Conservation (phyloP, 768 basidiomycete species). For the Pulveroboletus sp. region DNA sequence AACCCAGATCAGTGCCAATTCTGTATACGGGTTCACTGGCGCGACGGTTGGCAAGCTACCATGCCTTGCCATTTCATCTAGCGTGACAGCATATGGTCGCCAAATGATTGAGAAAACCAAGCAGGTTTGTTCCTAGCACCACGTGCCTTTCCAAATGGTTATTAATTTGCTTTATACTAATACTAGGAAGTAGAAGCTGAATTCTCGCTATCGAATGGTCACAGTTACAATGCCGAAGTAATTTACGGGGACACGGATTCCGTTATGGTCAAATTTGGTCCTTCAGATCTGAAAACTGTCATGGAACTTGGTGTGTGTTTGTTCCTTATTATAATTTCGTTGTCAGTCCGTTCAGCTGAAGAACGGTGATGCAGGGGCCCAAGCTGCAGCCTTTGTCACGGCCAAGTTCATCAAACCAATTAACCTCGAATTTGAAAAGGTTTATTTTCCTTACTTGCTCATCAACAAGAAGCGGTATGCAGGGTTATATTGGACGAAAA, state of each 20-base stretch:
- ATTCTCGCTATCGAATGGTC: constrained; percentile 83
- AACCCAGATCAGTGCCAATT: constrained; percentile 93
- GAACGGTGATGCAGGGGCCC: constrained; percentile 56
- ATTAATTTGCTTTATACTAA: neutral
- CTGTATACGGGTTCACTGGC: constrained; percentile 98
- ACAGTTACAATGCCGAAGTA: constrained; percentile 84
- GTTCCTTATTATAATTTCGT: constrained; percentile 17
- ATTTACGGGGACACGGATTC: constrained; percentile 99
- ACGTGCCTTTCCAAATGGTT: neutral
- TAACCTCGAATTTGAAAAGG: constrained; percentile 99
- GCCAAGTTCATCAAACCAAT: constrained; percentile 91
- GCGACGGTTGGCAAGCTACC: constrained; percentile 97
- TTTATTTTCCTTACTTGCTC: constrained; percentile 96
- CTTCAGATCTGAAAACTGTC: constrained; percentile 77
- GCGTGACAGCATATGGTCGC: constrained; percentile 93
- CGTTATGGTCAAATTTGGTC: constrained; percentile 97
- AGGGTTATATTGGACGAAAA: constrained; percentile 94
- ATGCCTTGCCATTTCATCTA: constrained; percentile 94
- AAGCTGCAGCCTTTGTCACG: constrained; percentile 92
- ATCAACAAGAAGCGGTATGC: constrained; percentile 99
- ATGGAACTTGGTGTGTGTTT: constrained; percentile 87
- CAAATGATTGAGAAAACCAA: constrained; percentile 99
- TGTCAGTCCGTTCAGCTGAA: neutral
- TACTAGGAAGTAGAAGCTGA: constrained; percentile 79
- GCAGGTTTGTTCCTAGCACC: constrained; percentile 43